These are phyloP conservation scores for Xerocomellus chrysenteron DNA, from an alignment of 768 basidiomycete genomes.

Conservation along the genomic window DNA sequence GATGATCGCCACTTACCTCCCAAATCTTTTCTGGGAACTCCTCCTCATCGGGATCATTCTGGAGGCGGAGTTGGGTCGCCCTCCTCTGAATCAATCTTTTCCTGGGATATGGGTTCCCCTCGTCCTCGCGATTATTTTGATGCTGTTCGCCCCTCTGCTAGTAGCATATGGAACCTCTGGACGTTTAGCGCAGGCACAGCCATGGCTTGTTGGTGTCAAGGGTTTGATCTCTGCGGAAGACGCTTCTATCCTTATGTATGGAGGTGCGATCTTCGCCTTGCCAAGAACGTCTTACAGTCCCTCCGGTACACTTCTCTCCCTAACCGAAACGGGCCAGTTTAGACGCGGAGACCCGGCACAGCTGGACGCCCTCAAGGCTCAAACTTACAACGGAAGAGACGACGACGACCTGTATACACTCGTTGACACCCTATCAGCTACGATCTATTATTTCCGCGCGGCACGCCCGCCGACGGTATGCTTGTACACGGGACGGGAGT, in stretches of 20 bases:
- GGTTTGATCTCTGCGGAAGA: constrained; percentile 24
- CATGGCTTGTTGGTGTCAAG: constrained; percentile 26
- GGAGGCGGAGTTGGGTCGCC: too few relatives aligned
- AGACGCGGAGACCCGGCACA: constrained; percentile 20
- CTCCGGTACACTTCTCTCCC: constrained; percentile 16
- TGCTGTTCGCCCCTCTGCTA: constrained; percentile 10
- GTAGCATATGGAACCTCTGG: constrained; percentile 19
- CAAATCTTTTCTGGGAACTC: constrained; percentile 4
- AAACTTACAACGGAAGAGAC: neutral
- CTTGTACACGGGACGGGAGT: constrained; percentile 19
- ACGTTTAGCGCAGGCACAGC: constrained; percentile 14
- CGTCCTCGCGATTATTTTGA: constrained; percentile 1
- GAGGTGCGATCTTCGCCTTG: constrained; percentile 2
- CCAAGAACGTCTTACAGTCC: constrained; percentile 19
- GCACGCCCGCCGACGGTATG: constrained; percentile 24
- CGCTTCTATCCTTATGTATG: constrained; percentile 17
- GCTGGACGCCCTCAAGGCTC: neutral
- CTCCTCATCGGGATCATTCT: neutral
- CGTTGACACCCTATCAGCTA: constrained; percentile 21
- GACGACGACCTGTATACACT: constrained; percentile 23
- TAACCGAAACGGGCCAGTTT: constrained; percentile 4
- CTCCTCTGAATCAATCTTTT: too few relatives aligned
- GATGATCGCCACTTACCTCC: constrained; percentile 2
- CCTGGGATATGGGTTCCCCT: neutral
- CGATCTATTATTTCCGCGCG: constrained; percentile 26